Base-by-base conservation (phyloP, 2,329 filamentous ascomycete genomes). In the Diplodia seriata region DNA sequence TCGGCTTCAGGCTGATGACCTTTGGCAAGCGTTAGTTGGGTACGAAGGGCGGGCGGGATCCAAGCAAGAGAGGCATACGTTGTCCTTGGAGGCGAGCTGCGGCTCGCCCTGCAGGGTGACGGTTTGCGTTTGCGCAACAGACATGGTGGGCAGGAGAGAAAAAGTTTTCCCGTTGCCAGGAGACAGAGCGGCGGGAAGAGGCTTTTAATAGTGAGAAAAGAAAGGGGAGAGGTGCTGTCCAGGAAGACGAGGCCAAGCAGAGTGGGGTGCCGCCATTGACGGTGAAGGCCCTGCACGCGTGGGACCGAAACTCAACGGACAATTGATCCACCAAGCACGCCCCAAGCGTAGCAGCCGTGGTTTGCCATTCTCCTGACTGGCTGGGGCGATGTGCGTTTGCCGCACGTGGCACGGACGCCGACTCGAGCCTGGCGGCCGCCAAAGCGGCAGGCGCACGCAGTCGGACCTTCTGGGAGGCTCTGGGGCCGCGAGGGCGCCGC, bases 311-410 rank as follows among this genome's bases (percentile, higher is more conserved):
- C 15, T 63, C 59, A 63, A 63, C 59, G 47, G 33, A 51, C 40
- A 38, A 51, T 38, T 51, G 59, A 51, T 63, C 59, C 59, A 63
- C 59, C 59, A 50, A 50, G 40, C 40, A 33, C 57, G 57, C 57
- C 53, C 56, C 57, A 49, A 50, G 57, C 57, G 57, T 62, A 47
- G n/a, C 57, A 50, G 57, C 57, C 57, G 57, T 50, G 47, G 59
- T 51, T 63, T 63, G 33, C 23, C 43, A 63, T 63, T 63, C 59
- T 63, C 59, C 59, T 63, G 59, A 63, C 47, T 63, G 59, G 59
- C 59, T 63, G 50, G 59, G 12, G 57, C 59, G 43, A 53, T 63
- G 59, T 63, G 59, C 59, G 36, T 63, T 33, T 63, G 23, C 59
- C 47, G 59, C 59, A 51, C 14, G 59, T 49, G 59, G 59, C 59